A percentile compares a stretch with the other conserved stretches of the same genome.
These are phyloP conservation scores for Boletus rubescentipes DNA, from an alignment of 768 basidiomycete species.

Conservation along the genomic window DNA sequence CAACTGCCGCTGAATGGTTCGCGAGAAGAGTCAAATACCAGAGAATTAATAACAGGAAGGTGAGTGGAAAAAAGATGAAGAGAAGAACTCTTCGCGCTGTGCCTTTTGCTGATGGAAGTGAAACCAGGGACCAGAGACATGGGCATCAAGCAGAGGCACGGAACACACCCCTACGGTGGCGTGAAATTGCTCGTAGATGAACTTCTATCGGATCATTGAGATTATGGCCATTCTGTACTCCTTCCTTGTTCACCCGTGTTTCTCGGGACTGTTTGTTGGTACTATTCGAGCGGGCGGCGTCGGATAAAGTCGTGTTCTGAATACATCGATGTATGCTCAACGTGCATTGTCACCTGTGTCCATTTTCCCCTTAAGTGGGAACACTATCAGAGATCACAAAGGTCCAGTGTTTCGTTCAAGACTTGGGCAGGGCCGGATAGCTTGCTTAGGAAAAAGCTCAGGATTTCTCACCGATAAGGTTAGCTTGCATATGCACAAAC, in stretches of 20 bases:
- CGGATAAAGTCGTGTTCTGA: neutral
- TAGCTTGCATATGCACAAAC: too few species aligned
- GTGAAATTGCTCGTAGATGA: neutral
- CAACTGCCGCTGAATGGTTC: slow-evolving; percentile 44
- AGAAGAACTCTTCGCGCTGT: neutral
- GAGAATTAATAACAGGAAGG: slow-evolving; percentile 42
- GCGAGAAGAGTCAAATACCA: slow-evolving; percentile 40
- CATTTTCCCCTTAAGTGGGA: neutral
- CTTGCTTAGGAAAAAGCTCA: neutral
- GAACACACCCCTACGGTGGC: slow-evolving; percentile 27
- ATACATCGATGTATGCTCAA: neutral
- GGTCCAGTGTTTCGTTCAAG: neutral
- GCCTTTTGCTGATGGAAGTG: neutral
- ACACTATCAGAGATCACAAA: neutral
- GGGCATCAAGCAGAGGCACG: slow-evolving; percentile 30
- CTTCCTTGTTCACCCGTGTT: neutral
- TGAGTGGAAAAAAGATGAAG: slow-evolving; percentile 15
- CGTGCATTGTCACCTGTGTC: neutral
- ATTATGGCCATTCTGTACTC: neutral
- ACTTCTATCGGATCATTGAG: neutral
- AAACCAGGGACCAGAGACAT: slow-evolving; percentile 31
- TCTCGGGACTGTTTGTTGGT: neutral
- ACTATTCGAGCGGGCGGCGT: too few species aligned
- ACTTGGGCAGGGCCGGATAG: neutral
- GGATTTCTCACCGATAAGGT: too few species aligned